phyloP scores from a whole-genome alignment of 1,284 basidiomycete species.

The Leccinum subatratum region DNA sequence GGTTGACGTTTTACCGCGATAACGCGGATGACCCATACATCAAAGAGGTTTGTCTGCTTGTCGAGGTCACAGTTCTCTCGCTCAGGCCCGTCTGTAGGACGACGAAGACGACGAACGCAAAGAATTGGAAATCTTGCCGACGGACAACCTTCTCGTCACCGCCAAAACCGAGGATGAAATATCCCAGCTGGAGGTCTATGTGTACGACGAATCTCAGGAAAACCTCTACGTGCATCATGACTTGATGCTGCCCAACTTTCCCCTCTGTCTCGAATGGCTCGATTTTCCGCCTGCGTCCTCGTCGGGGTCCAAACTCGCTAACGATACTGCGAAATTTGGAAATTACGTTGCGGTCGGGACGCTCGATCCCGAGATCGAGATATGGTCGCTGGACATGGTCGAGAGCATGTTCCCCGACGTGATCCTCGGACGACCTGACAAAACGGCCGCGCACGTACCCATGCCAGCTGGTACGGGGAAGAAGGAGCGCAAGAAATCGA shows the following conservation, averaged over 20 bases:
- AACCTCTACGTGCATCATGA: conserved; percentile 98
- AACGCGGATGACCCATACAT: conserved; percentile 97
- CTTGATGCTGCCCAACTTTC: conserved; percentile 95
- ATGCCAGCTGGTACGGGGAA: conserved; percentile 80
- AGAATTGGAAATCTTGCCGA: conserved; percentile 85
- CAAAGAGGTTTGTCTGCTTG: conserved; percentile 65
- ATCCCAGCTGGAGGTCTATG: conserved; percentile 92
- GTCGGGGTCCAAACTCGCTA: conserved; percentile 19
- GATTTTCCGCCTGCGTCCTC: conserved; percentile 77
- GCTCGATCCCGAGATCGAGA: conserved; percentile 97
- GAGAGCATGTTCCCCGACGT: conserved; percentile 94
- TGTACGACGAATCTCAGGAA: conserved; percentile 89
- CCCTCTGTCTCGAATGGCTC: conserved; percentile 98
- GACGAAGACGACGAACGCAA: conserved; percentile 82
- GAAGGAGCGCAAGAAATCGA: conserved; percentile 90
- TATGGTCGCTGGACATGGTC: conserved; percentile 93
- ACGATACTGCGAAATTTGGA: conserved; percentile 49
- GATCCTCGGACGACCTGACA: conserved; percentile 85
- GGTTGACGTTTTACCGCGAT: conserved; percentile 85
- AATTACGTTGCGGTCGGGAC: conserved; percentile 97
- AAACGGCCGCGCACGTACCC: conserved; percentile 76
- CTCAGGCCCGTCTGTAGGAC: conserved; percentile 28
- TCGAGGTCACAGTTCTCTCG: background rate
- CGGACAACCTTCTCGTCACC: conserved; percentile 88
- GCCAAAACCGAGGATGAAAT: conserved; percentile 98